These are phyloP conservation scores for Neurospora discreta DNA, from an alignment of 495 filamentous ascomycete species.

Conservation along the genomic window DNA sequence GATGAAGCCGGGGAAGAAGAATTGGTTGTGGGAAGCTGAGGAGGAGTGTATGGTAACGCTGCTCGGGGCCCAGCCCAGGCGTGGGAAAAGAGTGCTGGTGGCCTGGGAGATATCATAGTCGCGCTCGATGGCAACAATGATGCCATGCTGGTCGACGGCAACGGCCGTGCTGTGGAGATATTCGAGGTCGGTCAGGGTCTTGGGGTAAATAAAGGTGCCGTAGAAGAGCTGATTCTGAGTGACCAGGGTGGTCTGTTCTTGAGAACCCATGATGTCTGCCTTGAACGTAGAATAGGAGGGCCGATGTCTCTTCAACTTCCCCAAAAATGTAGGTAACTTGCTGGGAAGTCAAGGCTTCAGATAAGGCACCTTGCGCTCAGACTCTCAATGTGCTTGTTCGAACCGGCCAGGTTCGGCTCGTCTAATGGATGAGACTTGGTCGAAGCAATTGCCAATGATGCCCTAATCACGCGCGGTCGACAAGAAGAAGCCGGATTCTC, in stretches of 20 bases:
- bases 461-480: not conserved
- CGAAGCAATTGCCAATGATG: not conserved
- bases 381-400: not conserved
- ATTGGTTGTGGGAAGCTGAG: slow-evolving; percentile 38
- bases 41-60: slow-evolving; percentile 26
- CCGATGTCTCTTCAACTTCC: not conserved
- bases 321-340: not conserved
- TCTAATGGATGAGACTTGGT: not conserved
- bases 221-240: slow-evolving; percentile 26
- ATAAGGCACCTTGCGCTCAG: not conserved
- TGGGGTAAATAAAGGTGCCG: slow-evolving; percentile 51
- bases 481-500: not conserved
- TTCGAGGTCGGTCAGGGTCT: slow-evolving; percentile 42
- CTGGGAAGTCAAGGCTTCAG: not conserved
- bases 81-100: slow-evolving; percentile 12
- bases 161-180: slow-evolving; percentile 49
- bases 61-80: slow-evolving; percentile 25
- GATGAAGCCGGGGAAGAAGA: slow-evolving; percentile 93
- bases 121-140: slow-evolving; percentile 47
- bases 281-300: not conserved
- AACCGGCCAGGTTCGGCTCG: not conserved
- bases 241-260: not conserved
- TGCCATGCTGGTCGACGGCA: slow-evolving; percentile 53
- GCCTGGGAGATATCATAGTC: slow-evolving; percentile 16
- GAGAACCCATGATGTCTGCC: not conserved